A percentile compares a stretch with the other conserved stretches of the same genome.
Conservation (phyloP, 2,329 filamentous ascomycete genomes). For the Dothideomycetidae sp. region DNA sequence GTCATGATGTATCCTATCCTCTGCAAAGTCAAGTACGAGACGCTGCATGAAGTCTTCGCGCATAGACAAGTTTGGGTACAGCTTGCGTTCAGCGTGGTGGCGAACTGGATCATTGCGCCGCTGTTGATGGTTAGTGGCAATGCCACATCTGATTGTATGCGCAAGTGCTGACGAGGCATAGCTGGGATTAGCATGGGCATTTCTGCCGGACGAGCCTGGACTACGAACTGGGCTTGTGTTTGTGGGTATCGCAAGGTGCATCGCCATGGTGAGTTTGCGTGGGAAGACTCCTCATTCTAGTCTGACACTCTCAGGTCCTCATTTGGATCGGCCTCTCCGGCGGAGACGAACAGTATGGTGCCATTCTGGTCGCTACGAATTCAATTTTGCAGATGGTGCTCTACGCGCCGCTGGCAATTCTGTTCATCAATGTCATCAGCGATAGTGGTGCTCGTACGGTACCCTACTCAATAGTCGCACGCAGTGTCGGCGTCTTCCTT, state of each 20-base stretch:
- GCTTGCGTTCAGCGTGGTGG: conserved; percentile 57
- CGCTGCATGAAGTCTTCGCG: conserved; percentile 51
- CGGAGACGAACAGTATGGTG: conserved; percentile 71
- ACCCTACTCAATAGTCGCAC: conserved; percentile 55
- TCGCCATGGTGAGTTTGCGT: conserved; percentile 66
- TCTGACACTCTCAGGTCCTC: conserved; percentile 39
- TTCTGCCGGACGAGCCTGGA: conserved; percentile 35
- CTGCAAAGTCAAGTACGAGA: conserved; percentile 72
- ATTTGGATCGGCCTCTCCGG: conserved; percentile 69
- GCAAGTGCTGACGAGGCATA: not conserved
- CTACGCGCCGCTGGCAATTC: conserved; percentile 33
- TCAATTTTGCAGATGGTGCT: conserved; percentile 35
- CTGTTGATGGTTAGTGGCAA: conserved; percentile 53
- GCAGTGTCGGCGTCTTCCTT: conserved; percentile 70
- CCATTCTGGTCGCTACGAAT: conserved; percentile 39
- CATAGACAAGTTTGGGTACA: conserved; percentile 58
- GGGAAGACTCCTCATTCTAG: too few species aligned
- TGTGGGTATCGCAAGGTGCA: conserved; percentile 72
- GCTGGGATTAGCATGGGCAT: conserved; percentile 49
- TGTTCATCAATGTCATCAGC: conserved; percentile 49
- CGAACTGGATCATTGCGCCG: conserved; percentile 76
- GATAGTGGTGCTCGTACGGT: conserved; percentile 27
- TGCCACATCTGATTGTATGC: not conserved
- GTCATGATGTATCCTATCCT: conserved; percentile 94
- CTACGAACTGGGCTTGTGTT: conserved; percentile 54